Percentiles rank a stretch among this genome's conserved stretches.
phyloP scores from a whole-genome alignment of 1,284 basidiomycete genomes.

The Exobasidium cylindrosporum region DNA sequence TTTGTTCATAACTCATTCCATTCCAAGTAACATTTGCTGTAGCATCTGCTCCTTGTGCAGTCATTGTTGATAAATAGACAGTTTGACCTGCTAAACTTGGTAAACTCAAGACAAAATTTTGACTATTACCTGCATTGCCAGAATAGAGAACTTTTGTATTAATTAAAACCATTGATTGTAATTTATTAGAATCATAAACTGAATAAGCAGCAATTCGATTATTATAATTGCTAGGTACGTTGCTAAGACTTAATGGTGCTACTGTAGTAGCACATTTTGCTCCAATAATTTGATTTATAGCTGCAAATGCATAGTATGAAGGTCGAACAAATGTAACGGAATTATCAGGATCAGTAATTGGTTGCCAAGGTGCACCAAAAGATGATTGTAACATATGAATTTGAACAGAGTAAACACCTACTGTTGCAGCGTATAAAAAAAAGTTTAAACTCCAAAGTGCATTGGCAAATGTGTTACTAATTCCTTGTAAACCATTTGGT shows the following conservation, averaged over 20 bases:
- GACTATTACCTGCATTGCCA: neutral
- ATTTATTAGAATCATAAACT: constrained; percentile 23
- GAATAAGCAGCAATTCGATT: constrained; percentile 30
- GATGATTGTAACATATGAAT: constrained; percentile 43
- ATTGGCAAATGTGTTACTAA: constrained; percentile 40
- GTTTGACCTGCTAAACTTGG: constrained; percentile 30
- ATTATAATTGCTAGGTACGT: constrained; percentile 21
- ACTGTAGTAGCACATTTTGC: constrained; percentile 31
- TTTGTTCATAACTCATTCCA: constrained; percentile 37
- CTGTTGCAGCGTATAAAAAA: constrained; percentile 40
- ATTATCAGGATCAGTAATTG: constrained; percentile 15
- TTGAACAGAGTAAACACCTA: constrained; percentile 34
- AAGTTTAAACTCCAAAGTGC: constrained; percentile 45
- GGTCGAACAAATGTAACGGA: constrained; percentile 29
- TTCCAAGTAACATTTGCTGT: constrained; percentile 33
- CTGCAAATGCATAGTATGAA: constrained; percentile 42
- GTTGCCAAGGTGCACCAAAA: constrained; percentile 35
- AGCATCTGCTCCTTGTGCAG: constrained; percentile 28
- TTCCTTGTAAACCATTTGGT: constrained; percentile 34
- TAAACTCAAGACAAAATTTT: constrained; percentile 23
- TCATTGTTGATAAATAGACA: constrained; percentile 28
- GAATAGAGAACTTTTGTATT: constrained; percentile 28
- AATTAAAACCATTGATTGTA: constrained; percentile 32
- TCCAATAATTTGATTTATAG: constrained; percentile 36
- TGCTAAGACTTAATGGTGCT: constrained; percentile 24